These are phyloP conservation scores for Fomitopsis pinicola DNA, from an alignment of 1,284 basidiomycete genomes.

Conservation along the genomic window DNA sequence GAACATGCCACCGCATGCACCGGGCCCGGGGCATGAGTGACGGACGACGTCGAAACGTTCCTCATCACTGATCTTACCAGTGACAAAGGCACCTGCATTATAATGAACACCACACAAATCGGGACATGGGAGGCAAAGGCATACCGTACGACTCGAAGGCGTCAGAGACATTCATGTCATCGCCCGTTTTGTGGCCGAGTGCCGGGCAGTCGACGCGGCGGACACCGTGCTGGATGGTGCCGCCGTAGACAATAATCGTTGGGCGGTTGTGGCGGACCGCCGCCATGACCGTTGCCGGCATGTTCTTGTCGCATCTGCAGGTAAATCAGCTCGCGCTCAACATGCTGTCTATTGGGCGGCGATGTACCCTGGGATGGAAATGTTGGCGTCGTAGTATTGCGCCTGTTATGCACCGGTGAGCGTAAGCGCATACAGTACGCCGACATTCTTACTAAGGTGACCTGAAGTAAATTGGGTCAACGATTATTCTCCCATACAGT, in stretches of 20 bases:
- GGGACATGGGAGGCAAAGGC: neutral
- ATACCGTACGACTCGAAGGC: constrained; percentile 80
- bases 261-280: constrained; percentile 82
- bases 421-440: no score
- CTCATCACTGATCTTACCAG: constrained; percentile 73
- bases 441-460: constrained; percentile 50
- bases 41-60: constrained; percentile 78
- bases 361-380: constrained; percentile 63
- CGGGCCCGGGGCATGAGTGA: constrained; percentile 75
- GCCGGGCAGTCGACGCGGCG: constrained; percentile 77
- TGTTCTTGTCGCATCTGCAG: constrained; percentile 81
- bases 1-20: constrained; percentile 79
- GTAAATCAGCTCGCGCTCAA: neutral
- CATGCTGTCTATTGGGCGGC: no score
- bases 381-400: constrained; percentile 86
- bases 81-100: constrained; percentile 58
- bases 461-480: constrained; percentile 33
- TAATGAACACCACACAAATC: neutral
- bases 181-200: constrained; percentile 75
- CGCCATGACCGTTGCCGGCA: constrained; percentile 88
- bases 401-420: constrained; percentile 40
- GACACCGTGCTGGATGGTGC: constrained; percentile 75
- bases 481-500: neutral
- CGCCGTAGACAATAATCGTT: constrained; percentile 83
- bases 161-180: constrained; percentile 78